phyloP scores from a whole-genome alignment of 306 rosid species.

The Argentina anserina region DNA sequence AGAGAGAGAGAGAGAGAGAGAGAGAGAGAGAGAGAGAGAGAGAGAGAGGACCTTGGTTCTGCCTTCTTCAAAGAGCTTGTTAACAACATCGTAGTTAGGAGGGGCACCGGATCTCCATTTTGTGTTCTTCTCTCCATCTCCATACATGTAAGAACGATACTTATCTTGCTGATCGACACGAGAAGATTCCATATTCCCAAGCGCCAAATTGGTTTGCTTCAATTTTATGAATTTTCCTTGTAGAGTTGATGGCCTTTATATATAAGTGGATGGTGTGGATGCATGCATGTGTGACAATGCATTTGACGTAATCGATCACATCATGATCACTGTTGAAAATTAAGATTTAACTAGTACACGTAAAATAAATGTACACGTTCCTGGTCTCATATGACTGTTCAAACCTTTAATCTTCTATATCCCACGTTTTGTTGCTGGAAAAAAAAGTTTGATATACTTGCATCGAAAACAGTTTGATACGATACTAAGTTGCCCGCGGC shows the following conservation, averaged over 20 bases:
- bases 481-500: too few relatives aligned
- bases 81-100: constrained; percentile 49
- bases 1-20: neutral
- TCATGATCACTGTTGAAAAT: neutral
- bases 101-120: constrained; percentile 49
- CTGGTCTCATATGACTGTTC: too few relatives aligned
- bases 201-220: neutral
- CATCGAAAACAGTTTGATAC: too few relatives aligned
- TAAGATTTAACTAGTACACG: too few relatives aligned
- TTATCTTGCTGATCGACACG: constrained; percentile 26
- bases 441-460: too few relatives aligned
- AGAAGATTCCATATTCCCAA: constrained; percentile 12
- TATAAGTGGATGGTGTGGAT: neutral
- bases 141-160: constrained; percentile 35
- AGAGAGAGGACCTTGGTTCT: constrained; percentile 43
- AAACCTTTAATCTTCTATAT: too few relatives aligned
- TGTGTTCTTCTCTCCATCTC: constrained; percentile 44
- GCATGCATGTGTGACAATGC: neutral
- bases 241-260: neutral
- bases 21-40: neutral
- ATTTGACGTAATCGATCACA: neutral
- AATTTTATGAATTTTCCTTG: neutral
- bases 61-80: constrained; percentile 62
- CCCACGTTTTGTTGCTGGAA: too few relatives aligned
- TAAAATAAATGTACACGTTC: too few relatives aligned